These are phyloP conservation scores for Entomortierella beljakovae DNA, from an alignment of 192 early-diverging fungal species.

Conservation along the genomic window DNA sequence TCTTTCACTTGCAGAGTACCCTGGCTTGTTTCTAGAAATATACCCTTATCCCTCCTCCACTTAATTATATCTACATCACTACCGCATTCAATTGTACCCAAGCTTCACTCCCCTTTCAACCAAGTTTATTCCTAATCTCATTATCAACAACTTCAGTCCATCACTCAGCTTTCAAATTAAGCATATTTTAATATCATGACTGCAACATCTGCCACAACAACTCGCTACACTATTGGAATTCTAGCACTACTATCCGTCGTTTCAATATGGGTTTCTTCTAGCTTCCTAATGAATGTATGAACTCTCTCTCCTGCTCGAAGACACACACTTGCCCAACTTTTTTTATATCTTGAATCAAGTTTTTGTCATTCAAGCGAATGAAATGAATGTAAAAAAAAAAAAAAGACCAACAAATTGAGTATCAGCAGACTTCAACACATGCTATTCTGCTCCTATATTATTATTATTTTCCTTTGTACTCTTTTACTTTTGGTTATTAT, in stretches of 20 bases:
- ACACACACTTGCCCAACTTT: background rate
- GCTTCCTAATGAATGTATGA: constrained; percentile 80
- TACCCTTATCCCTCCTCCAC: no score
- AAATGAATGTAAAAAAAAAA: no score
- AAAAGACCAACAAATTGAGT: no score
- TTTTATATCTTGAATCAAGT: background rate
- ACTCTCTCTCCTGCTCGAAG: background rate
- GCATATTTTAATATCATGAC: constrained; percentile 10
- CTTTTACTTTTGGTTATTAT: background rate
- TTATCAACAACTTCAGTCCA: no score
- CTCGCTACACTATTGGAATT: constrained; percentile 73
- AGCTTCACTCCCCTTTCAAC: no score
- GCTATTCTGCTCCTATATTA: background rate
- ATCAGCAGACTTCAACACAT: no score
- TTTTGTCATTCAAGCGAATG: background rate
- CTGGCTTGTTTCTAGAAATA: no score
- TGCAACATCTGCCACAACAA: constrained; percentile 16
- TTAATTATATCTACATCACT: no score
- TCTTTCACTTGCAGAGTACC: no score
- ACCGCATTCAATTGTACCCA: no score
- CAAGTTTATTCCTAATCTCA: no score
- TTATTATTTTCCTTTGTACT: background rate
- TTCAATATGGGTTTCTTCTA: constrained; percentile 82
- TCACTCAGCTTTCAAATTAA: no score
- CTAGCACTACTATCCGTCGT: constrained; percentile 75